A percentile compares a stretch with the other conserved stretches of the same genome.
phyloP scores from a whole-genome alignment of 176 grass and related monocot genomes.

The maize (Zea mays) region DNA sequence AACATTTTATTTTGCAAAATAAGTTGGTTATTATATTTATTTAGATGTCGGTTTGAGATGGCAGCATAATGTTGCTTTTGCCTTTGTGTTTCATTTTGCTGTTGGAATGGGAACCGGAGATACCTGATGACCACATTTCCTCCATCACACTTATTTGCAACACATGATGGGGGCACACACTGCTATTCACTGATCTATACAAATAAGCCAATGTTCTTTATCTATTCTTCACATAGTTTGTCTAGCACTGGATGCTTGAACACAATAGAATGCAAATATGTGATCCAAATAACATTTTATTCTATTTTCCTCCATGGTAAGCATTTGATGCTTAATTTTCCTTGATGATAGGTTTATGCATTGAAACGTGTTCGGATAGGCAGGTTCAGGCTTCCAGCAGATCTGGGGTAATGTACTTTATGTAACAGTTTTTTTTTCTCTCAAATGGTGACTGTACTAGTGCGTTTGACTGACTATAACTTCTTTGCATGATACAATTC shows the following conservation, averaged over 20 bases:
- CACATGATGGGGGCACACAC: conserved; percentile 2
- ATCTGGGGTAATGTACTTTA: conserved; percentile 67
- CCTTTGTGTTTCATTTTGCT: background rate
- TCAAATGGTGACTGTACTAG: background rate
- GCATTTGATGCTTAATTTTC: conserved; percentile 39
- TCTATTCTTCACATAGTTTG: background rate
- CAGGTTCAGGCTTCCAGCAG: conserved; percentile 78
- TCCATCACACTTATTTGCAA: background rate
- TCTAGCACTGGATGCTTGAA: background rate
- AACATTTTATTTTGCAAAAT: conserved; percentile 12
- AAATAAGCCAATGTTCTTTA: background rate
- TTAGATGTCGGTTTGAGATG: conserved; percentile 10
- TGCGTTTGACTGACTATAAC: conserved; percentile 11
- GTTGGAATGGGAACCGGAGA: background rate
- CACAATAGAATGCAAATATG: background rate
- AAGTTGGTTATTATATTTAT: background rate
- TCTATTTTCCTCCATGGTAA: background rate
- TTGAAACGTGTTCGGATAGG: conserved; percentile 84
- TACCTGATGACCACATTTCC: background rate
- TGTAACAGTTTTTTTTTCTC: conserved; percentile 15
- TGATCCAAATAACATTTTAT: conserved; percentile 1
- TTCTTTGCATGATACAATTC: conserved; percentile 13
- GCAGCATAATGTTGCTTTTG: conserved; percentile 17
- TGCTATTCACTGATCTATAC: background rate
- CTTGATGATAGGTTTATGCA: conserved; percentile 60